Base-by-base conservation (phyloP, 169 alveolate genomes). In the Cryptosporidium canis region DNA sequence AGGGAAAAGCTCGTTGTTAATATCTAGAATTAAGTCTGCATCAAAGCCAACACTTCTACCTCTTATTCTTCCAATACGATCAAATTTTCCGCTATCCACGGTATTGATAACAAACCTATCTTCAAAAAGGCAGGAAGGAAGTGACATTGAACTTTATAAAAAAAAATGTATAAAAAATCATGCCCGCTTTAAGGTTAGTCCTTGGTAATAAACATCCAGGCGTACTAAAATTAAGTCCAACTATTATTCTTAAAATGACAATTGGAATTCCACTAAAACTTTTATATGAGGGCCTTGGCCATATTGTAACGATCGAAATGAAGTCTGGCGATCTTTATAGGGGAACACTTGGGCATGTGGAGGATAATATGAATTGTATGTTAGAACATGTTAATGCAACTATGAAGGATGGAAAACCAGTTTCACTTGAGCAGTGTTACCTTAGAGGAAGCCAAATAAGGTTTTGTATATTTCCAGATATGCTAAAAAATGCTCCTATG, bases 401-500 rank as follows among this genome's bases (percentile, higher is more conserved):
- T 27, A 96, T 96, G 83, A 96, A 96, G 91, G 99, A 97, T 84
- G 99, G 99, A 21, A 97, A 96, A 92, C 97, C 96, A 35, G 48
- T 91, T 65, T 91, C 95, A 27, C 94, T 97, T 43, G 99, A 98
- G 58, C 92, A 94, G 90, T 95, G 94, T 14, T 95, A 94, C 83
- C 83, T 96, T 45, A 93, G 99, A 92, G 99, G 99, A 63, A 95
- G 97, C 33, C 97, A 96, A 91, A 97, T 98, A 48, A 96, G 98
- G 71, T 97, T 98, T 91, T 95, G 96, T 85, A 96, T 98, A 21
- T 96, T 98, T 90, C 99, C 99, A 9, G 99, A 98, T 90, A 97
- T 98, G 99, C 95, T 98, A 14, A 96, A 98, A 90, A 98, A 98
- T 91, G 99, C 99, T 3, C 99, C 99, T 9, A 97, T 98, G 99